Evolutionary conservation across 306 rosid genomes (phyloP).

Genomic region (Trichosanthes truncata): DNA sequence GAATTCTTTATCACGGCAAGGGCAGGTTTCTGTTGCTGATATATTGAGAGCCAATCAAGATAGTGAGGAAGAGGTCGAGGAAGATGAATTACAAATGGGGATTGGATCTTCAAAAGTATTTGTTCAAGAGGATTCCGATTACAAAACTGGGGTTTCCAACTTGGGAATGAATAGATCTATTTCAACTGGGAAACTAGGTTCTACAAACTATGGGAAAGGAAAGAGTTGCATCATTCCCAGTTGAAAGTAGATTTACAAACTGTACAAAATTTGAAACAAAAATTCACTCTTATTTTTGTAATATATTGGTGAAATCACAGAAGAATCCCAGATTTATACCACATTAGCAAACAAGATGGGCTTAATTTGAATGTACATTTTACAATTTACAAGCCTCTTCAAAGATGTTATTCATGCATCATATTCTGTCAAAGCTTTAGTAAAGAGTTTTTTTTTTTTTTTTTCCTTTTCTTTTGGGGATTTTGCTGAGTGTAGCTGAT

Average conservation of each 20-base stretch:
- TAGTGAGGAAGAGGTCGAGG: conserved; percentile 16
- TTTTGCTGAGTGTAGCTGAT: background rate
- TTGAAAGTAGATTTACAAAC: conserved; percentile 19
- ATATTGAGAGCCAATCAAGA: conserved; percentile 20
- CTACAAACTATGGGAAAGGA: conserved; percentile 27
- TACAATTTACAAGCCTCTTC: conserved; percentile 6
- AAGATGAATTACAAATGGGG: conserved; percentile 12
- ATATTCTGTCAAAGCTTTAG: background rate
- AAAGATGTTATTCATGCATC: background rate
- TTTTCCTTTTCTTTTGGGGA: background rate
- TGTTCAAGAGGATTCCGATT: conserved; percentile 6
- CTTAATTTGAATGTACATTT: conserved; percentile 2
- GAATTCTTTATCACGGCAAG: conserved; percentile 18
- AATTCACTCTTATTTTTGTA: conserved; percentile 21
- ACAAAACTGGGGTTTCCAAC: conserved; percentile 19
- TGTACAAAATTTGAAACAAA: conserved; percentile 27
- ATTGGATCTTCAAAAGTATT: conserved; percentile 27
- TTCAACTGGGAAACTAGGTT: conserved; percentile 30
- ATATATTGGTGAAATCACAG: conserved; percentile 9
- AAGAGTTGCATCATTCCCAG: conserved; percentile 21
- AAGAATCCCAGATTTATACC: conserved; percentile 3
- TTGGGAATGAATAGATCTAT: conserved; percentile 30
- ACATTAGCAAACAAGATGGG: background rate
- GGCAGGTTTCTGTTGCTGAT: conserved; percentile 30
- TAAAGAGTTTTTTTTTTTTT: background rate